Base-by-base conservation (phyloP, 129 eudicot genomes). In the Centella asiatica region DNA sequence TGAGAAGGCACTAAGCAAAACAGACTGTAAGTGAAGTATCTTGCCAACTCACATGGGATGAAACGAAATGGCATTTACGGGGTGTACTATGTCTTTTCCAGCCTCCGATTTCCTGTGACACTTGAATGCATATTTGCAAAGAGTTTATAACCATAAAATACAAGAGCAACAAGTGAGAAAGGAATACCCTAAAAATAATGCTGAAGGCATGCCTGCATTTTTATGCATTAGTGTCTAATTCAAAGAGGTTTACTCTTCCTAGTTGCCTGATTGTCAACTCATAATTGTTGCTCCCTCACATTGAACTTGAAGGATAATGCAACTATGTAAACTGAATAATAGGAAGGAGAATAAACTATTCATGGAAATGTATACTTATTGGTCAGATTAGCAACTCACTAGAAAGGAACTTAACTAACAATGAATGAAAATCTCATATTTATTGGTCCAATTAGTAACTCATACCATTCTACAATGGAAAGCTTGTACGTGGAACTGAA, bases 91-190 rank as follows among this genome's bases (percentile, higher is more conserved):
- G 62, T 92, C 99, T 64, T 83, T 82, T 71, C 99, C 99, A 42
- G 84, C 96, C 72, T 92, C 99, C 27, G 96, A 79, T 81, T 87
- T 87, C 39, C 99, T 76, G 74, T 92, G 99, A 74, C 99, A 92
- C 70, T 92, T 92, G 79, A 92, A 92, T 42, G 99, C 99, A 70
- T 92, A 92, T 64, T 94, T 90, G 85, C 72, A 74, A 6, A 71
- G 40, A 72, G 22, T 46, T 68, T 7, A 62, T 37, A 67, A 64
- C 29, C 54, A 69, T 48, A 40, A 67, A 49, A 20, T 36, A n/a
- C 29, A 22, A 22, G 33, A 15, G 28, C 17, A 28, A 23, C 31
- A 4, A 62, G 23, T n/a, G 57, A 33, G 6, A 31, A 13, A 74
- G 28, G 12, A 44, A 62, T 0, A 14, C 3, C 8, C 17, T 0